Evolutionary conservation across 1,139 yeast species (phyloP), one percentile per base, ranked within the genome.

Genomic region (Pichia sorboxylosa): DNA sequence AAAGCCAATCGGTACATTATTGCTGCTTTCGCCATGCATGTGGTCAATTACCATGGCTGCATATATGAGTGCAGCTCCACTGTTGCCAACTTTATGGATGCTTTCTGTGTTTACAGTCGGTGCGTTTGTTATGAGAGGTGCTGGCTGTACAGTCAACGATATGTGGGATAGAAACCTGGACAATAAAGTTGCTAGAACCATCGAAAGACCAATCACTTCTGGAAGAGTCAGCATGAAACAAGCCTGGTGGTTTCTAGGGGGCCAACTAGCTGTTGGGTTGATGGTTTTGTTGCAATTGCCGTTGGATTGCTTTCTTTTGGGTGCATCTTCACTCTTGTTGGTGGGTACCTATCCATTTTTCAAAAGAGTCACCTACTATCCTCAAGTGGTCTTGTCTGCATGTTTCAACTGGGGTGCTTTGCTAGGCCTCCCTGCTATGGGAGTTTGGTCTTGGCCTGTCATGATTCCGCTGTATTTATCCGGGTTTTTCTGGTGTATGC

Each of bases 381-480:
- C 99, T 6, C 99, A 92, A 55, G 73, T 73, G 6, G 75, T 73
- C 46, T 66, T 92, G 11, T 71, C 94, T 14, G 65, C 80, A 11
- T 82, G 94, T 47, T 92, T 84, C 55, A 79, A 84, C 40, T 92
- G 98, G 98, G 98, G 95, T 17, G 85, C 94, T 9, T 54, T 90
- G 25, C 60, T 90, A 22, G 98, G 98, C 0, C 90, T 82, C 56
- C 96, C 98, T 3, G 97, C 97, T 1, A 84, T 92, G 68, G 95
- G 94, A 1, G 72, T 87, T 1, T 68, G 90, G 66, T 66, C 72
- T 44, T 66, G 73, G 61, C 59, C 73, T 15, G 81, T 85, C 4
- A 87, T 87, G 71, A 61, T 72, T 10, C 84, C 95, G 1, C 63
- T 92, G 32, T 83, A 79, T 46, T 55, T 74, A 3, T 73, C 94